These are phyloP conservation scores for Penicillium lividum DNA, from an alignment of 495 filamentous ascomycete species.

Conservation along the genomic window DNA sequence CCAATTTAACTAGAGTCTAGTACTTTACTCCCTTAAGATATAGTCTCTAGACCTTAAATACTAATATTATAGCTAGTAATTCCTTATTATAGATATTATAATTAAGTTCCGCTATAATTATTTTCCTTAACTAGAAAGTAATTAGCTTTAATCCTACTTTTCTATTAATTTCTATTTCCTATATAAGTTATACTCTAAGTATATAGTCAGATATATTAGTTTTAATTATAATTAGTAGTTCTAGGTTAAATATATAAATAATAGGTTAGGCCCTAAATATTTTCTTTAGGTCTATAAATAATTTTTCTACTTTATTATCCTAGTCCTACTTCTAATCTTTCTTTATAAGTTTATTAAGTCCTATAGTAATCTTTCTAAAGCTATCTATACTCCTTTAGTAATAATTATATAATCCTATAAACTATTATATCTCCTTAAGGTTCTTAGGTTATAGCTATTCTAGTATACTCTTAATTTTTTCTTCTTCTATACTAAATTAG, in stretches of 20 bases:
- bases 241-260: conserved; percentile 8
- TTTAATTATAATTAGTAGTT: conserved; percentile 15
- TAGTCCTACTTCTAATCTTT: conserved; percentile 16
- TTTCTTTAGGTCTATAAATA: conserved; percentile 16
- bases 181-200: conserved; percentile 16
- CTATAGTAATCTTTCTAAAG: conserved; percentile 7
- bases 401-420: conserved; percentile 17
- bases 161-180: too few relatives aligned
- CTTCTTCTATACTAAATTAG: conserved; percentile 12
- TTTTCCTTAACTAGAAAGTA: background rate
- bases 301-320: conserved; percentile 4
- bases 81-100: conserved; percentile 37
- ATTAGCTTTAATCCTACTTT: too few relatives aligned
- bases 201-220: conserved; percentile 16
- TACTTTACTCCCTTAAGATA: conserved; percentile 22
- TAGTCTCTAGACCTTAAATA: conserved; percentile 29
- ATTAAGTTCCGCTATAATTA: conserved; percentile 26
- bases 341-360: conserved; percentile 9
- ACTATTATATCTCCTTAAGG: conserved; percentile 15
- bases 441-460: conserved; percentile 10
- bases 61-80: conserved; percentile 27
- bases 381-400: conserved; percentile 15
- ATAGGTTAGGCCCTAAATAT: conserved; percentile 3
- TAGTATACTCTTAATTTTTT: conserved; percentile 15
- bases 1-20: conserved; percentile 15